A percentile compares a stretch with the other conserved stretches of the same genome.
Conservation (phyloP, 1,284 basidiomycete species). For the Tetrapyrgos nigripes region DNA sequence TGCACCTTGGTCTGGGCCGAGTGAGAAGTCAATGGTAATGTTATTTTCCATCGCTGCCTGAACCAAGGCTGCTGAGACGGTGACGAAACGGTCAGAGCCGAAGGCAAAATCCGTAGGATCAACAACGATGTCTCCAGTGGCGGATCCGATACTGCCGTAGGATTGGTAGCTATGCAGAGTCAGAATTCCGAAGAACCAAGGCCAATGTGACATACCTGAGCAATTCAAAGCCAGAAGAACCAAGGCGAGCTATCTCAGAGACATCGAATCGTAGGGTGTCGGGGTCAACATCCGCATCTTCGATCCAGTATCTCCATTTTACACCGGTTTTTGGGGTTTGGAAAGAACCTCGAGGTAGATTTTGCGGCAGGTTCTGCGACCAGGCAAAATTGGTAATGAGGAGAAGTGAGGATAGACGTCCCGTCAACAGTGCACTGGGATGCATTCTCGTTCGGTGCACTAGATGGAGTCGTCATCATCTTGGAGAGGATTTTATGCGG, state of each 20-base stretch:
- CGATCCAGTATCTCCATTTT: conserved; percentile 25
- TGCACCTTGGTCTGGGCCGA: conserved; percentile 22
- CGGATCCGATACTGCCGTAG: conserved; percentile 7
- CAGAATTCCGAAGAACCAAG: neutral
- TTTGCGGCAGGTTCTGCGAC: too few species aligned
- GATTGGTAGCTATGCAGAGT: conserved; percentile 9
- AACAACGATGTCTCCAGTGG: conserved; percentile 15
- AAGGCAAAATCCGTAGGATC: conserved; percentile 24
- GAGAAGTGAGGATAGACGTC: too few species aligned
- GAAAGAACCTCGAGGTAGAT: conserved; percentile 9
- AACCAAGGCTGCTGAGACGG: conserved; percentile 11
- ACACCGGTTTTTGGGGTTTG: conserved; percentile 11
- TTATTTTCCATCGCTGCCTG: conserved; percentile 18
- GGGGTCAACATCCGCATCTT: conserved; percentile 17
- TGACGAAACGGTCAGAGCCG: conserved; percentile 22
- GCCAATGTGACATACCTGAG: conserved; percentile 15
- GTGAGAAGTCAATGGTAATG: conserved; percentile 22
- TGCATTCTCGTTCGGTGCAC: too few species aligned
- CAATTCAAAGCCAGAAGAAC: conserved; percentile 21
- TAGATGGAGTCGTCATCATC: too few species aligned
- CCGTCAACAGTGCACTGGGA: too few species aligned
- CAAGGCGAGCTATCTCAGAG: conserved; percentile 18
- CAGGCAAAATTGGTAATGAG: too few species aligned
- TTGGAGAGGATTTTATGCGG: too few species aligned
- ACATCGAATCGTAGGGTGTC: conserved; percentile 19